Evolutionary conservation across 345 rosid species (phyloP), one percentile per base, ranked within the genome.

Genomic region (Gynandropsis gynandra): DNA sequence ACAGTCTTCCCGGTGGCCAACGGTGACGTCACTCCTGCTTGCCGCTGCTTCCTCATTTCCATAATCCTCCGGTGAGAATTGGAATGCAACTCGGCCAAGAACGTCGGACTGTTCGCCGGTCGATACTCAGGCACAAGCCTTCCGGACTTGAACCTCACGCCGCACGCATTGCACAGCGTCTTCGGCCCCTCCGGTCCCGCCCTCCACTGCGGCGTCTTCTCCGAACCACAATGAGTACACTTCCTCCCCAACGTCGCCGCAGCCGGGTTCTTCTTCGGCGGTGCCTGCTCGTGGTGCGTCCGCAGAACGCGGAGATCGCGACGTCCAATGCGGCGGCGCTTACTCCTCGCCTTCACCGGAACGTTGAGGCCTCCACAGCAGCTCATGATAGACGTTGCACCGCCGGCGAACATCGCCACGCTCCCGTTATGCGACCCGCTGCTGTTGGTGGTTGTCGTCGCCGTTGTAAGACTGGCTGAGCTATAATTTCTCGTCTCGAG

Each of bases 191-290:
- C 16, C 0, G 87, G 96, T 16, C 96, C 93, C 0, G 89, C 89
- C 61, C 93, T 70, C 96, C 96, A 87, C 42, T 87, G 96, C 20
- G 96, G 96, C 14, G 96, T 87, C 72, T 79, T 81, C 62, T 87
- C 93, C 10, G 81, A 67, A 13, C 89, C 87, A 11, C 96, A 87
- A 56, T 83, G 96, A 64, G 72, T 86, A 63, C 96, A 83, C 63
- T 79, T 81, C 67, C 95, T 78, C 36, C 95, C 95, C 1, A 70
- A 62, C 0, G 53, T 60, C 58, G 64, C 21, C 15, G 42, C n/a
- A 44, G 59, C 50, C 27, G 47, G 5, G 56, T 58, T 70, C 72
- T 52, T 76, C 81, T 71, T 64, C 48, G 41, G 15, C 16, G 18
- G 4, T 54, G 64, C 47, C 54, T 41, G 34, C 31, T 62, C 37